Base-by-base conservation (phyloP, 352 stramenopile species). In the Pythium utonaiense region DNA sequence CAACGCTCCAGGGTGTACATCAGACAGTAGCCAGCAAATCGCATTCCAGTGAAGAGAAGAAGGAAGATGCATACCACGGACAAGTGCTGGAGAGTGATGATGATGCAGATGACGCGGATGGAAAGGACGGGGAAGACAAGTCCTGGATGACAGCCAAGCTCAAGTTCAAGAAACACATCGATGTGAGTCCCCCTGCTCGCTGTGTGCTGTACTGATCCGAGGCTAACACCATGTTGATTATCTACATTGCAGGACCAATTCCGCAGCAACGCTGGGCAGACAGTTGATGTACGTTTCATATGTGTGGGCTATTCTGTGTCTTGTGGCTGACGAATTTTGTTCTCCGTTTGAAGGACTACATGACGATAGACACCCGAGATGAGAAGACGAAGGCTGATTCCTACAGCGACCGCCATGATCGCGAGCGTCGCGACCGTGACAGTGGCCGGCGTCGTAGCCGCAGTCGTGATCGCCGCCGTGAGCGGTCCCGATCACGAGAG, bases 91-190 rank as follows among this genome's bases (percentile, higher is more conserved):
- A 88, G 53, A 63, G 67, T 14, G 75, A 82, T 24, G 69, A 70
- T 48, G 63, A 68, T 21, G 67, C 57, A 10, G 47, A 52, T 0
- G 60, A 68, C 9, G 58, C 70, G n/a, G 67, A 72, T 17, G 72
- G 76, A 6, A 54, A 71, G 14, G 62, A 77, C 40, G 69, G 67
- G 12, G 73, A 73, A 5, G 80, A 86, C 57, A 74, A 73, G 33
- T 89, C 81, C 13, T 96, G 87, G 87, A 91, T 93, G 80, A 79
- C 75, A 1, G 78, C 81, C n/a, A 91, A 94, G 66, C 77, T 96
- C 45, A 91, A 91, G 70, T 94, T 94, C 67, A 91, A 88, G 60
- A 93, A 93, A 50, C 87, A 96, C 65, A 92, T 94, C 30, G 87
- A 96, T 58, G 86, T 93, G 78, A 36, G 64, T 66, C 14, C 22